Conservation (phyloP, 2,329 filamentous ascomycete species). For the Trichophyton equinum region DNA sequence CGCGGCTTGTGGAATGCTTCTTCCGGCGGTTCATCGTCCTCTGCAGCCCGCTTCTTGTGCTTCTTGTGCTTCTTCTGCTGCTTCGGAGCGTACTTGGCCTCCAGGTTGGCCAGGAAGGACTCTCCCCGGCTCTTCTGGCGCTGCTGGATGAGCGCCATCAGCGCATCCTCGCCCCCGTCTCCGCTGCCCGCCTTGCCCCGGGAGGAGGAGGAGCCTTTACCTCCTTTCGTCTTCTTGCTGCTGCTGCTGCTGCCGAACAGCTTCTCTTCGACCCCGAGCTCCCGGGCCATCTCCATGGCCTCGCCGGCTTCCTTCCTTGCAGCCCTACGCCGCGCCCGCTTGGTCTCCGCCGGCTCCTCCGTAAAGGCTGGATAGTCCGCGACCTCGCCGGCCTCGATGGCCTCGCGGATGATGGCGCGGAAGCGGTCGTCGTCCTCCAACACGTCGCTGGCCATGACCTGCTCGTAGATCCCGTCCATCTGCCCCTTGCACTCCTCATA, state of each 20-base stretch:
- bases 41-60: constrained; percentile 37
- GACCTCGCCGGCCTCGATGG: constrained; percentile 59
- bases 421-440: constrained; percentile 78
- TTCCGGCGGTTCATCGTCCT: constrained; percentile 46
- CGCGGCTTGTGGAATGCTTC: constrained; percentile 40
- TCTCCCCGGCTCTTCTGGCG: constrained; percentile 52
- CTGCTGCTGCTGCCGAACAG: constrained; percentile 40
- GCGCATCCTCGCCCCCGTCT: constrained; percentile 23
- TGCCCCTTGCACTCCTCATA: constrained; percentile 63
- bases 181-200: constrained; percentile 32
- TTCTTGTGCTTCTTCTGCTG: constrained; percentile 35
- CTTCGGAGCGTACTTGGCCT: constrained; percentile 56
- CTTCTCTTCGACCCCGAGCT: constrained; percentile 61
- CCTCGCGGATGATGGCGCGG: constrained; percentile 64
- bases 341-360: constrained; percentile 56
- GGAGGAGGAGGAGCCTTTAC: constrained; percentile 27
- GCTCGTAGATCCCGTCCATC: constrained; percentile 65
- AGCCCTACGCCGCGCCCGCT: constrained; percentile 45
- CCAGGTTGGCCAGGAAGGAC: constrained; percentile 58
- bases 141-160: constrained; percentile 63
- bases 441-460: constrained; percentile 76
- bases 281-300: constrained; percentile 61
- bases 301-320: constrained; percentile 58
- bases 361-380: constrained; percentile 55
- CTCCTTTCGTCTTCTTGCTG: constrained; percentile 26